Evolutionary conservation across 2,329 filamentous ascomycete species (phyloP).

Genomic region (Metarhizium humberi): DNA sequence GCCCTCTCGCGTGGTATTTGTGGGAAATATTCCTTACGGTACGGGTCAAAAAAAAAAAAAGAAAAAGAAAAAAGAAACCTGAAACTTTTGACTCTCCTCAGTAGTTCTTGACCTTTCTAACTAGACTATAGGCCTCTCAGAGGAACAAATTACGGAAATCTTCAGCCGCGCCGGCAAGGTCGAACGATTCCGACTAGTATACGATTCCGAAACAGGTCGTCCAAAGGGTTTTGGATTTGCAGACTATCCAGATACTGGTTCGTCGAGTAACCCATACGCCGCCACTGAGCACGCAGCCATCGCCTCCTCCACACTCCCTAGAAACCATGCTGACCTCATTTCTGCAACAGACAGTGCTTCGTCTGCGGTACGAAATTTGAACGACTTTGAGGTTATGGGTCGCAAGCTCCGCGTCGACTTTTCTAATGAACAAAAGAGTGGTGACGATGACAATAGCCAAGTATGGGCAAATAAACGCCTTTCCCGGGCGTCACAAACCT

Average conservation of each 20-base stretch:
- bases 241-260: conserved; percentile 87
- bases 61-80: background rate
- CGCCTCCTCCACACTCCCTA: background rate
- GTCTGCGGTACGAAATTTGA: conserved; percentile 88
- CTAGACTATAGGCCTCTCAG: conserved; percentile 64
- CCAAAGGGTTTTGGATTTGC: conserved; percentile 97
- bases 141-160: conserved; percentile 92
- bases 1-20: conserved; percentile 71
- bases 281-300: background rate
- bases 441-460: conserved; percentile 40
- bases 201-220: conserved; percentile 88
- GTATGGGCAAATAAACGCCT: background rate
- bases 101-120: conserved; percentile 11
- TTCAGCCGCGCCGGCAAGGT: conserved; percentile 87
- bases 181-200: conserved; percentile 84
- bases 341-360: conserved; percentile 60
- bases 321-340: background rate
- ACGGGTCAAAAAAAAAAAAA: conserved; percentile 11
- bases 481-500: background rate
- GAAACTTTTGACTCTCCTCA: background rate
- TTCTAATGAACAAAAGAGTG: conserved; percentile 78
- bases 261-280: conserved; percentile 6
- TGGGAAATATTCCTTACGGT: conserved; percentile 82
- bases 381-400: conserved; percentile 92
- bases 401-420: conserved; percentile 93